phyloP scores from a whole-genome alignment of 164 flowering plant genomes.

The Cinnamomum micranthum region DNA sequence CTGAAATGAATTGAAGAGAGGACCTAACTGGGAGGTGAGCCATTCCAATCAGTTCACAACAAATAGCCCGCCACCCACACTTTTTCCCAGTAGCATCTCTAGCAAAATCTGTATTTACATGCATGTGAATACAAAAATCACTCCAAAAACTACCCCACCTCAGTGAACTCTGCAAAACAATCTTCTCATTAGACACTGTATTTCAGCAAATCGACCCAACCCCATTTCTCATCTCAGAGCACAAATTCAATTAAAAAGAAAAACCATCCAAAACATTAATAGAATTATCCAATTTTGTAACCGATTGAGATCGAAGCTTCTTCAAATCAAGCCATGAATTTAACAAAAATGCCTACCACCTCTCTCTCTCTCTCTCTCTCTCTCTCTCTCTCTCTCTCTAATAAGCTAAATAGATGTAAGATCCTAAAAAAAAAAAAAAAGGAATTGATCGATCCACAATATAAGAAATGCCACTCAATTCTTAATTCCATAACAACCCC shows the following conservation, averaged over 20 bases:
- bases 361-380: no score
- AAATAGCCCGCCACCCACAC: no score
- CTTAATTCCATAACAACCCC: background rate
- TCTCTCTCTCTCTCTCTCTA: no score
- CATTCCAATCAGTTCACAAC: no score
- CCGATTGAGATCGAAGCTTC: background rate
- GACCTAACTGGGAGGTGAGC: no score
- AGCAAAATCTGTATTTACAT: no score
- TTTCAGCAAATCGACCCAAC: background rate
- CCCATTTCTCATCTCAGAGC: background rate
- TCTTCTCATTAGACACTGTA: background rate
- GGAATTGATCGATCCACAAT: background rate
- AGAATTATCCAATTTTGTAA: background rate
- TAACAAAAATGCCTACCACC: background rate
- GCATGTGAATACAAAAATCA: background rate
- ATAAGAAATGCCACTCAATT: background rate
- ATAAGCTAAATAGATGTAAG: background rate
- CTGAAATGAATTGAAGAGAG: no score
- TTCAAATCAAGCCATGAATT: background rate
- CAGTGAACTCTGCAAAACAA: no score
- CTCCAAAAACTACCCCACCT: background rate
- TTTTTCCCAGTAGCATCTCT: no score
- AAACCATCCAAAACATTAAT: background rate
- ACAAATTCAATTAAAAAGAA: background rate
- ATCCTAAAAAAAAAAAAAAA: background rate